Conservation (phyloP, 768 basidiomycete genomes). For the Russula compacta region DNA sequence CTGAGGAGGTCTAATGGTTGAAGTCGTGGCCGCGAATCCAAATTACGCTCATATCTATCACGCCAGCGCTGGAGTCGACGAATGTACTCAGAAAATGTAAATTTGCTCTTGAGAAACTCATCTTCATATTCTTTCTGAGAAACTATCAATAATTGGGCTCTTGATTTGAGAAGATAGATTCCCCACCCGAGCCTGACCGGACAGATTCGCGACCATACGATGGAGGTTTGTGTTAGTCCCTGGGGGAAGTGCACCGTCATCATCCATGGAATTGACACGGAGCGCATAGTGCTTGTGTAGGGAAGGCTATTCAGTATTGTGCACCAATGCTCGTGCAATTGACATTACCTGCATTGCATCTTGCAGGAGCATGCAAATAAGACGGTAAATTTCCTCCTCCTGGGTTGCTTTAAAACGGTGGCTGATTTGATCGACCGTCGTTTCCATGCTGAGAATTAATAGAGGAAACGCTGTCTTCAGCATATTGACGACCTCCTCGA, state of each 20-base stretch:
- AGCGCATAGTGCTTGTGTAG: constrained; percentile 51
- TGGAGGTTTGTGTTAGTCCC: constrained; percentile 47
- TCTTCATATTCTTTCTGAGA: constrained; percentile 80
- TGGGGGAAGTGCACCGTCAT: constrained; percentile 53
- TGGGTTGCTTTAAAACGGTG: constrained; percentile 79
- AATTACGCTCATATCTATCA: constrained; percentile 74
- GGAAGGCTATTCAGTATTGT: background rate
- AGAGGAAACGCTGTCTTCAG: constrained; percentile 95
- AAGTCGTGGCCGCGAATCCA: constrained; percentile 74
- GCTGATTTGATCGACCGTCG: constrained; percentile 90
- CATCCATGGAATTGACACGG: constrained; percentile 56
- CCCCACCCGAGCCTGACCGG: constrained; percentile 48
- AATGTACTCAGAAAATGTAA: constrained; percentile 80
- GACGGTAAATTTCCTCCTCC: constrained; percentile 92
- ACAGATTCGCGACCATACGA: constrained; percentile 54
- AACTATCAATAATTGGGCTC: background rate
- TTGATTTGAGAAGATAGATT: background rate
- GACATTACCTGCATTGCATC: constrained; percentile 70
- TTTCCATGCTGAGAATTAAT: constrained; percentile 90
- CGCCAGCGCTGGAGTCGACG: constrained; percentile 87
- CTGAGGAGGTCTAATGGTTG: constrained; percentile 82
- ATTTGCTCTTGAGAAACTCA: constrained; percentile 77
- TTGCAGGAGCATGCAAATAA: constrained; percentile 76
- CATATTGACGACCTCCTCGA: constrained; percentile 89
- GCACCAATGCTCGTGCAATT: background rate